Base-by-base conservation (phyloP, 768 basidiomycete genomes). In the Amanita jacksonii region DNA sequence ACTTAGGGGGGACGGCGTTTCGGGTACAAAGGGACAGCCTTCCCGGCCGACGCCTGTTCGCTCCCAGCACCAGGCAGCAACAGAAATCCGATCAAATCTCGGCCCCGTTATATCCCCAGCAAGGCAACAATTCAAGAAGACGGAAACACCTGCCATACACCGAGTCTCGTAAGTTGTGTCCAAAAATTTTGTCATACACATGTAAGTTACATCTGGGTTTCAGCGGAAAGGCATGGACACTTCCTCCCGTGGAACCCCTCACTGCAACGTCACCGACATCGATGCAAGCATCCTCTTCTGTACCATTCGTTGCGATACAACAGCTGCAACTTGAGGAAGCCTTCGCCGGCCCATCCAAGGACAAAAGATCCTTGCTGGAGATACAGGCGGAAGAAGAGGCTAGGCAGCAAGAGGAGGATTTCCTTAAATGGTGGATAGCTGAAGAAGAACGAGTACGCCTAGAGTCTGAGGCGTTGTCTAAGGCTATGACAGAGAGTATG, bases 241-340 rank as follows among this genome's bases (percentile, higher is more conserved):
- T 69, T 1, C 68, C 74, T 0, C 70, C 79, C 5, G 69, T 68
- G 1, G 70, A 75, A 47, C 70, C 77, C 0, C 57, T 66, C n/a
- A 61, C 62, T 5, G 45, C 51, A 20, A 51, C 47, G 46, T 54
- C 54, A 33, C 50, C 58, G 8, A 52, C 69, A 15, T n/a, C 45
- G 19, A 7, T 20, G 10, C 28, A 22, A 18, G 13, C 22, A 3
- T 55, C 54, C 5, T 52, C 61, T 12, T 65, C 67, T 0, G 66
- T 80, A 46, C 90, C 91, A 1, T 79, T 94, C 31, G 67, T 76
- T 0, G 87, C 81, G n/a, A 96, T 96, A 41, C 92, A 94, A 58
- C 71, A 79, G 57, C 65, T 80, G 34, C 85, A 92, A 58, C 70
- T 74, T 32, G 73, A 79, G 48, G 75, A 80, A 46, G 65, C 62